A percentile compares a stretch with the other conserved stretches of the same genome.
Conservation (phyloP, 2,329 filamentous ascomycete genomes). For the Beauveria caledonica region DNA sequence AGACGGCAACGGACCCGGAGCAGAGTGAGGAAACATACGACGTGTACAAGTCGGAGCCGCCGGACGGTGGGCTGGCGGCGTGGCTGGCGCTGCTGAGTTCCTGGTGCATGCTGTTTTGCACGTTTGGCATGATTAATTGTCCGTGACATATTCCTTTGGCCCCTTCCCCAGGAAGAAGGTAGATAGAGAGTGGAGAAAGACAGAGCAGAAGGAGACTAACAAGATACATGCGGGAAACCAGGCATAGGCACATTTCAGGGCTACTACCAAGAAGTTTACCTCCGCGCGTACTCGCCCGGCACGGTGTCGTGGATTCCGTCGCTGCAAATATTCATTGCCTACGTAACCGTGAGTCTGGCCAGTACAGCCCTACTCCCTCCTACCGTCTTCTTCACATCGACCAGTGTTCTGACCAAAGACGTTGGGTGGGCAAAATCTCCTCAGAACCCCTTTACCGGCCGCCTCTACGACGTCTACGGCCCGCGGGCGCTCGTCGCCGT, state of each 20-base stretch:
- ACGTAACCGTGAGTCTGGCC: constrained; percentile 13
- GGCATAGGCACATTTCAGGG: constrained; percentile 42
- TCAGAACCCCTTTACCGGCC: constrained; percentile 29
- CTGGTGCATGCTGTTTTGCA: constrained; percentile 24
- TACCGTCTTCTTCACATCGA: background rate
- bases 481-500: constrained; percentile 14
- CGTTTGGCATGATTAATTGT: constrained; percentile 24
- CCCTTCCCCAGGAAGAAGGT: too few species aligned
- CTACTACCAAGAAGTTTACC: constrained; percentile 38
- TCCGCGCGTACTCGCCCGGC: constrained; percentile 36
- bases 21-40: background rate
- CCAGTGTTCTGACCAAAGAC: too few species aligned
- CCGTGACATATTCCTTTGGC: too few species aligned
- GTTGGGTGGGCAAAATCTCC: too few species aligned
- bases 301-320: constrained; percentile 46
- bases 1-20: too few species aligned
- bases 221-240: background rate
- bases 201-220: too few species aligned
- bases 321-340: constrained; percentile 31
- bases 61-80: constrained; percentile 42
- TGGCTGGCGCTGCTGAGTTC: constrained; percentile 40
- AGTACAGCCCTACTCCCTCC: background rate
- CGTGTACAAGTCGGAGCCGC: constrained; percentile 16
- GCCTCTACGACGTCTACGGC: constrained; percentile 30
- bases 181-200: background rate